Base-by-base conservation (phyloP, 2,329 filamentous ascomycete genomes). In the Decorospora gaudefroyi region DNA sequence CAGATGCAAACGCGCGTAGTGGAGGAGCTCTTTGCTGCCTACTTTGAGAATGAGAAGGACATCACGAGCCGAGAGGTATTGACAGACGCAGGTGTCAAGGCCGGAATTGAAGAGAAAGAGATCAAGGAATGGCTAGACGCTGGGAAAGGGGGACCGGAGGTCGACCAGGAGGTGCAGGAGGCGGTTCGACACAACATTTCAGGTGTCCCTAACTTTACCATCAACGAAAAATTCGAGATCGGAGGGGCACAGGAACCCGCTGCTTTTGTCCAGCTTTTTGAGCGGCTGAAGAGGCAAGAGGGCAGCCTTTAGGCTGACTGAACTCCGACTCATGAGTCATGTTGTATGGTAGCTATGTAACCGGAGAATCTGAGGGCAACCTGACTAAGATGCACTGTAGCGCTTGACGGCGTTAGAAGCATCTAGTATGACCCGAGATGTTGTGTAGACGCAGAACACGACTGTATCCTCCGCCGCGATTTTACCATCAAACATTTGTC, bases 171-270 rank as follows among this genome's bases (percentile, higher is more conserved):
- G 58, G 75, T 76, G 9, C 58, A 62, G 67, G 62, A 70, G 64
- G 68, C 75, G 36, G 62, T 71, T 47, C 57, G 59, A 46, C 75
- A 78, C 59, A 74, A 76, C 41, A 77, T 91, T 26, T 77, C 72
- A 40, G 87, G 87, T 0, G 88, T 93, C 49, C 88, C 88, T 5
- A 82, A 87, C 65, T 91, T 89, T 65, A 82, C 82, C 9, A 79
- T 93, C 51, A 85, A 91, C 60, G 84, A 76, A 1, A 75, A 74
- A 55, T 85, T 83, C 67, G 79, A 84, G 55, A 68, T 92, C 19
- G 78, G 83, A 18, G 88, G 88, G 1, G 88, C 87, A 1, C 84
- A 90, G 71, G 86, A 90, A 46, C 77, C 84, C 2, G 74, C 76
- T 31, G 78, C 78, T 1, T 91, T 91, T 61, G 67, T 88, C 49